These are phyloP conservation scores for Lecanoromycetidae sp. DNA, from an alignment of 2,329 filamentous ascomycete genomes.

Conservation along the genomic window DNA sequence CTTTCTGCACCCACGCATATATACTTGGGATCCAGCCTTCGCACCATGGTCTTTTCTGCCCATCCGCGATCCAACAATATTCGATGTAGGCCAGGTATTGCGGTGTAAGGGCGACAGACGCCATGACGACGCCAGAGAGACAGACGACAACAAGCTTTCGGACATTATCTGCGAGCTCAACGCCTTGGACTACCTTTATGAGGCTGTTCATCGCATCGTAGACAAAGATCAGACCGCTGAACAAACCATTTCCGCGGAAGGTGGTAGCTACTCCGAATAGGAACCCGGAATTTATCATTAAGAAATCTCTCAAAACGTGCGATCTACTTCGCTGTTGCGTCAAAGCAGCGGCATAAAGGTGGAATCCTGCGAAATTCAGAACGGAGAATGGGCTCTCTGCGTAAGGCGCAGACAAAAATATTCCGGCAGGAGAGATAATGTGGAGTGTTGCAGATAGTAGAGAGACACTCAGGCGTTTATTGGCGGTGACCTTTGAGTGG, in stretches of 20 bases:
- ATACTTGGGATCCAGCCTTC: conserved; percentile 62
- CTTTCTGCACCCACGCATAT: conserved; percentile 74
- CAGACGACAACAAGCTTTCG: conserved; percentile 47
- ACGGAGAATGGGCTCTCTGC: conserved; percentile 68
- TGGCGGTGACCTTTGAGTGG: conserved; percentile 27
- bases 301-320: conserved; percentile 30
- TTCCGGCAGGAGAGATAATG: conserved; percentile 71
- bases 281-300: conserved; percentile 50
- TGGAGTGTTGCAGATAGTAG: conserved; percentile 63
- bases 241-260: conserved; percentile 73
- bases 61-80: conserved; percentile 45
- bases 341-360: conserved; percentile 48
- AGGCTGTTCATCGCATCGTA: conserved; percentile 41
- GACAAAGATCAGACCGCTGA: conserved; percentile 67
- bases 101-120: conserved; percentile 54
- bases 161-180: conserved; percentile 29
- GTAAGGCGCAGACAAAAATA: conserved; percentile 83
- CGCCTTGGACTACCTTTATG: conserved; percentile 30
- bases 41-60: conserved; percentile 59
- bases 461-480: conserved; percentile 38
- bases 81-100: conserved; percentile 62
- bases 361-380: conserved; percentile 61
- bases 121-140: conserved; percentile 56
- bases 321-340: conserved; percentile 24
- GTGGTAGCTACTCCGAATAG: conserved; percentile 60